Base-by-base conservation (phyloP, 1,139 yeast species). In the Meyerozyma sp. region DNA sequence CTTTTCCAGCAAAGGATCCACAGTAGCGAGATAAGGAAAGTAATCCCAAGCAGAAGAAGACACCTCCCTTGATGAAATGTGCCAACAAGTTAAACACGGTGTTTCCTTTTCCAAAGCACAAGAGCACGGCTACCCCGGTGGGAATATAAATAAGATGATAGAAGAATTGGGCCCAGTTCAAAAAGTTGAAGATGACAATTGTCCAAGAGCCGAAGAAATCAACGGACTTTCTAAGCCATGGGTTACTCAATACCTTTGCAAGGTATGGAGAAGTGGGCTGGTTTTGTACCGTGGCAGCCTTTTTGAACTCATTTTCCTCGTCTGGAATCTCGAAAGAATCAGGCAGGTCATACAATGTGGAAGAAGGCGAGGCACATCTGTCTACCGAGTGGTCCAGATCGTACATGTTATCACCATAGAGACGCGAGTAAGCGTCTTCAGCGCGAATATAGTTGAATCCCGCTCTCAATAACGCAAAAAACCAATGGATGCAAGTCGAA, bases 1-100 rank as follows among this genome's bases (percentile, higher is more conserved):
- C 98, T 47, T 75, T 70, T 46, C 75, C 72, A 30, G 76, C 61
- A 56, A 84, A 87, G 11, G 84, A 87, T 3, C 98, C 98, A 54
- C 90, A 80, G 63, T 88, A 91, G 53, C 98, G 79, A 3, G 90
- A 85, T 41, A 93, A 71, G 13, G 95, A 77, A 13, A 90, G 63
- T 6, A 91, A 49, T 10, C 98, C 98, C 42, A 85, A 70, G 3
- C 75, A 54, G 50, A 89, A 75, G 61, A 93, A 91, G 3, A 93
- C 93, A 11, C 94, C 95, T 46, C 98, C 98, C 64, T 93, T 93
- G 61, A 93, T 91, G 73, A 89, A 88, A 63, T 93, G 98, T 2
- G 98, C 98, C 48, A 91, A 73, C 43, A 93, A 66, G 57, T 88
- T 90, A 66, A 86, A 93, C 6, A 91, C 83, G 16, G 72, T 68